A percentile compares a stretch with the other conserved stretches of the same genome.
These are phyloP conservation scores for Andrographis paniculata DNA, from an alignment of 305 asterid genomes.

Conservation along the genomic window DNA sequence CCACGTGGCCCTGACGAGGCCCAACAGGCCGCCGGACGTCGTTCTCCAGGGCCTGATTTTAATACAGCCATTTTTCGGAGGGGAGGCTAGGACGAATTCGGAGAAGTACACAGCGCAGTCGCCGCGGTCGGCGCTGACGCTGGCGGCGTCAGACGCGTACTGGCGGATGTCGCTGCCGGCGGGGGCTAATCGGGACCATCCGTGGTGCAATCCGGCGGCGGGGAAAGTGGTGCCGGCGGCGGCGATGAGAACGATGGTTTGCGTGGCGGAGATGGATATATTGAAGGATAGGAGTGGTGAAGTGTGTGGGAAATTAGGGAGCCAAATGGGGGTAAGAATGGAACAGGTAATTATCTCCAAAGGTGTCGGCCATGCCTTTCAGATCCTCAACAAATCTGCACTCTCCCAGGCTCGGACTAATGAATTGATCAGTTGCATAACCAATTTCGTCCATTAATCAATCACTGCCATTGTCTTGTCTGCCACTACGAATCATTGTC, in stretches of 20 bases:
- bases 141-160: conserved; percentile 54
- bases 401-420: not conserved
- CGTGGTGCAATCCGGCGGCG: conserved; percentile 59
- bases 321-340: not conserved
- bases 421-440: not conserved
- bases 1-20: conserved; percentile 26
- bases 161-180: conserved; percentile 69
- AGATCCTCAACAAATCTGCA: not conserved
- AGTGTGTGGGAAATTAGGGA: not conserved
- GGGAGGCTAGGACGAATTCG: conserved; percentile 63
- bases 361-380: not conserved
- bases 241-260: conserved; percentile 30
- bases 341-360: not conserved
- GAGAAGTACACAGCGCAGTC: conserved; percentile 38
- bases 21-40: conserved; percentile 27
- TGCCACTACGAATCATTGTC: too few species aligned
- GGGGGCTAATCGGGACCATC: conserved; percentile 60
- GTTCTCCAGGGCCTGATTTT: conserved; percentile 46
- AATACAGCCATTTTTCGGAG: conserved; percentile 78
- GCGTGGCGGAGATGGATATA: conserved; percentile 73
- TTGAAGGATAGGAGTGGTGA: conserved; percentile 65
- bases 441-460: not conserved
- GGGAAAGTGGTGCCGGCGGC: conserved; percentile 16
- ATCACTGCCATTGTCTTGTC: too few species aligned
- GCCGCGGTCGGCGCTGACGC: conserved; percentile 51